A percentile compares a stretch with the other conserved stretches of the same genome.
Evolutionary conservation across 23 red algal genomes (phyloP).

Genomic region (Chondrus crispus): DNA sequence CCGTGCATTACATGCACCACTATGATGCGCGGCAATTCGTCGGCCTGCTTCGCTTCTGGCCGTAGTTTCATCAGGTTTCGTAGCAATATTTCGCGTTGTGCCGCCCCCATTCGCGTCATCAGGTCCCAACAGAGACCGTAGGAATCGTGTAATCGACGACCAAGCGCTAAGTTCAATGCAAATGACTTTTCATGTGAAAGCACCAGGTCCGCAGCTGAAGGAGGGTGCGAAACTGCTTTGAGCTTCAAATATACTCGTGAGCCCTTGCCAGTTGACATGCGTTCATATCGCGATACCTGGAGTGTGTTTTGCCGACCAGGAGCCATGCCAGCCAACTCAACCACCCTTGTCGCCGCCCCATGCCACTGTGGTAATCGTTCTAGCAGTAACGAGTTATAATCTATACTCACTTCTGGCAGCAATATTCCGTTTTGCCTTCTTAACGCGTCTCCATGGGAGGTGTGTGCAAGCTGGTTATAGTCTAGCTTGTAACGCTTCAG

Average conservation of each 20-base stretch:
- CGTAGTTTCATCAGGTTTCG: neutral
- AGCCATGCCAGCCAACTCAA: neutral
- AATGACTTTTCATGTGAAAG: neutral
- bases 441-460: conserved; percentile 36
- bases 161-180: conserved; percentile 3
- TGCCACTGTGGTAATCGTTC: conserved; percentile 49
- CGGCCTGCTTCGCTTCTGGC: neutral
- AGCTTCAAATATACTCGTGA: neutral
- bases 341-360: neutral
- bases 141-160: conserved; percentile 23
- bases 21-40: neutral
- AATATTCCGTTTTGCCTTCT: conserved; percentile 48
- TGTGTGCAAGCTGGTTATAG: conserved; percentile 59
- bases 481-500: conserved; percentile 30
- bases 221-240: neutral
- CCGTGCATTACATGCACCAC: conserved; percentile 65
- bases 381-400: conserved; percentile 68
- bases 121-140: conserved; percentile 28
- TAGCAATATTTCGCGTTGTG: neutral
- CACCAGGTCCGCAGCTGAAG: neutral
- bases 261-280: neutral
- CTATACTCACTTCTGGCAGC: conserved; percentile 62
- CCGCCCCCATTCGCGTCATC: neutral
- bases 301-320: conserved; percentile 18
- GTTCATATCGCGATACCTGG: conserved; percentile 55